Base-by-base conservation (phyloP, 306 rosid species). In the Quercus gilva region DNA sequence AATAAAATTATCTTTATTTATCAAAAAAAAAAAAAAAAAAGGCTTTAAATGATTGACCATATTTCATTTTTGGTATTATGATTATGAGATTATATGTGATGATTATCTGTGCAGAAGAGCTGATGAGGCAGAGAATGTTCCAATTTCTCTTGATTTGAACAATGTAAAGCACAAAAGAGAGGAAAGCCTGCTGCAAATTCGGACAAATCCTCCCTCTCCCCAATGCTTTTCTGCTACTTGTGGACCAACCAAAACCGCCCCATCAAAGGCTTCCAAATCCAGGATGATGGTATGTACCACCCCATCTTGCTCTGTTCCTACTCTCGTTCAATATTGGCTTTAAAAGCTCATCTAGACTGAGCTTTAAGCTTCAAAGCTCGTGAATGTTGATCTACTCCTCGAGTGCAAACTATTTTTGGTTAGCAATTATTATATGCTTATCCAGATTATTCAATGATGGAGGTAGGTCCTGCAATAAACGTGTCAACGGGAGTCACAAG, bases 191-290 rank as follows among this genome's bases (percentile, higher is more conserved):
- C 76, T 84, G 70, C 92, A 89, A 72, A 87, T 95, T 78, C 84
- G 98, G 53, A 91, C 97, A 61, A 91, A 91, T 78, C 99, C 99
- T 80, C 99, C 99, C 37, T 91, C 99, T 75, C 99, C 99, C 67
- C 98, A 95, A 85, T 93, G 99, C 90, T 95, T 95, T 88, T 95
- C 98, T 57, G 86, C 82, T 10, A 23, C 79, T 53, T 85, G 74
- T 58, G 84, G 80, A 45, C 82, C 83, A 23, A 77, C 67, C 28
- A 91, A 86, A 83, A 35, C 77, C 35, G 83, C 84, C 51, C 79
- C 89, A 73, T 77, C 90, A 74, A 82, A 84, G 87, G 68, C 83
- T 61, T 78, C 88, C 68, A 88, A 85, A 82, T 87, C 95, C 67
- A 72, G 85, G 82, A 78, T 91, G 55, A 89, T 84, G 97, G 99